These are phyloP conservation scores for Thalia dealbata DNA, from an alignment of 176 grass and related monocot genomes.

Conservation along the genomic window DNA sequence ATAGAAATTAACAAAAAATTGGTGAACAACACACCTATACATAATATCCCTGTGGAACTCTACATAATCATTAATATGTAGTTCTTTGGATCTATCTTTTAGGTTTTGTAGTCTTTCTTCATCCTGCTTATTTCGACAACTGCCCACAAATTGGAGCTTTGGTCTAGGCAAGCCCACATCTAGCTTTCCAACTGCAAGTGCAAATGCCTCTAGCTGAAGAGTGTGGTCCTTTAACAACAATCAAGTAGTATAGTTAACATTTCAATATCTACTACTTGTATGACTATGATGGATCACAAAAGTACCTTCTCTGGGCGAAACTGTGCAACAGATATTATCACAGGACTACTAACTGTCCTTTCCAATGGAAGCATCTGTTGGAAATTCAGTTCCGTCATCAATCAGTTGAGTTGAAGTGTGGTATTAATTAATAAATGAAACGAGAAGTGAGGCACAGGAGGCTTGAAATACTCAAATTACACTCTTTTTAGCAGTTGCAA, in stretches of 20 bases:
- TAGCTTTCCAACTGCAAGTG: constrained; percentile 57
- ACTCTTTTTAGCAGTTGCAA: too few relatives aligned
- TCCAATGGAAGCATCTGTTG: constrained; percentile 66
- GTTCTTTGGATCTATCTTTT: constrained; percentile 50
- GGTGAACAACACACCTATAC: constrained; percentile 32
- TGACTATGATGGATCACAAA: not conserved
- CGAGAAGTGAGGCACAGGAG: not conserved
- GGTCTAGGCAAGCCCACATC: constrained; percentile 38
- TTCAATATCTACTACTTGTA: not conserved
- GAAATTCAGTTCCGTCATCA: constrained; percentile 27
- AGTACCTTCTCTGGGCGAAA: constrained; percentile 96
- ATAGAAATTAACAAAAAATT: not conserved
- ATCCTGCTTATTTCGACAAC: constrained; percentile 84
- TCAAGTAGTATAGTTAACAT: constrained; percentile 9
- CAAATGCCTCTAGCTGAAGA: constrained; percentile 93
- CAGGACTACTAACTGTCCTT: constrained; percentile 43
- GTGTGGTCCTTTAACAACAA: constrained; percentile 50
- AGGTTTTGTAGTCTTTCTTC: constrained; percentile 70
- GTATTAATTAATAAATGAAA: not conserved
- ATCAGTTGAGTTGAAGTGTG: not conserved
- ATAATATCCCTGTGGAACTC: constrained; percentile 79
- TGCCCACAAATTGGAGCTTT: constrained; percentile 77
- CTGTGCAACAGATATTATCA: constrained; percentile 88
- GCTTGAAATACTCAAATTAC: not conserved
- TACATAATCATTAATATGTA: constrained; percentile 63